These are phyloP conservation scores for Suhomyces vadensis DNA, from an alignment of 805 yeast species.

Conservation along the genomic window DNA sequence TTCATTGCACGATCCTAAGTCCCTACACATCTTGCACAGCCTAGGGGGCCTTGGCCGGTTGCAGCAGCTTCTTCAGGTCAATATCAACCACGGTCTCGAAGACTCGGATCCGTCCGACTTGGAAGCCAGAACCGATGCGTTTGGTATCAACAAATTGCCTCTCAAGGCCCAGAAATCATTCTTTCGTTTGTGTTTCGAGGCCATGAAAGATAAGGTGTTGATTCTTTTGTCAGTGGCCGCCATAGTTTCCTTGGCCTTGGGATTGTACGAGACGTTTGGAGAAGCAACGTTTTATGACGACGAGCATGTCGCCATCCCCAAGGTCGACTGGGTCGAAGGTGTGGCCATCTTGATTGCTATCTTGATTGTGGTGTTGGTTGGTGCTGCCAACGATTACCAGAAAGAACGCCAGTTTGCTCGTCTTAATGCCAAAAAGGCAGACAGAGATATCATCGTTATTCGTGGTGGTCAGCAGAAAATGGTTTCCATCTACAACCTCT, in stretches of 20 bases:
- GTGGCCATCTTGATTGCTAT: conserved; percentile 95
- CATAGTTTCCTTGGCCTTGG: conserved; percentile 81
- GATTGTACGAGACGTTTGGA: conserved; percentile 89
- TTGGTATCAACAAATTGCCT: conserved; percentile 75
- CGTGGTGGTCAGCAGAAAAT: conserved; percentile 69
- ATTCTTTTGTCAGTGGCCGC: conserved; percentile 86
- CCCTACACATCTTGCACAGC: conserved; percentile 42
- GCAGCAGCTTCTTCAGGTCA: conserved; percentile 35
- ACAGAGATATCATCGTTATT: conserved; percentile 72
- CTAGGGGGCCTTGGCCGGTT: conserved; percentile 48
- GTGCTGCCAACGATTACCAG: conserved; percentile 95
- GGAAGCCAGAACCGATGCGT: conserved; percentile 45
- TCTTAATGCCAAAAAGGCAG: conserved; percentile 85
- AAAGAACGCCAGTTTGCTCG: conserved; percentile 91
- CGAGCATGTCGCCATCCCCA: conserved; percentile 74
- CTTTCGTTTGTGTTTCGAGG: conserved; percentile 68
- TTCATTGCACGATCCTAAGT: conserved; percentile 63
- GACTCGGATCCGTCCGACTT: conserved; percentile 30
- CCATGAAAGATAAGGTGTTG: conserved; percentile 88
- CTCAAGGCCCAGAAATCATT: conserved; percentile 69
- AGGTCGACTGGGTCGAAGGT: conserved; percentile 98
- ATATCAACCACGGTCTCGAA: conserved; percentile 43
- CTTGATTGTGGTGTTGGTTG: conserved; percentile 84
- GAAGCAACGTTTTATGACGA: conserved; percentile 75
- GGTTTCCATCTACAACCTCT: conserved; percentile 69